A percentile compares a stretch with the other conserved stretches of the same genome.
Evolutionary conservation across 2,329 filamentous ascomycete genomes (phyloP).

Genomic region (Trichoderma simmonsii): DNA sequence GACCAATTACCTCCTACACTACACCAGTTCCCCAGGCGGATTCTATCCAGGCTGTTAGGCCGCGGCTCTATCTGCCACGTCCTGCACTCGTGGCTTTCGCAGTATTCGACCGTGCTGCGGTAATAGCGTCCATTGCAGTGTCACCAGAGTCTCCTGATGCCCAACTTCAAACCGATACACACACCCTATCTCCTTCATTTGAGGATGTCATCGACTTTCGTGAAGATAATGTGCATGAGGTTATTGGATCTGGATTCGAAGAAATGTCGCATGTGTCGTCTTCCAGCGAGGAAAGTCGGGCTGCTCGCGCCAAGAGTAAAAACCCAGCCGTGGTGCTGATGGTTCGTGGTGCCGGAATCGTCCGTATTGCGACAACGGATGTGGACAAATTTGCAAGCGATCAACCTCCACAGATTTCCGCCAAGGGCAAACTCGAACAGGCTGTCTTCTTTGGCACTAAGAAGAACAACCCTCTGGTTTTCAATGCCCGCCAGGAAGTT

Average conservation of each 20-base stretch:
- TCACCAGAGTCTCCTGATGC: conserved; percentile 69
- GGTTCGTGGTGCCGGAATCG: conserved; percentile 59
- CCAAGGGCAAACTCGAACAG: conserved; percentile 88
- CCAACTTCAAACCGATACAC: conserved; percentile 68
- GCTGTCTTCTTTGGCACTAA: conserved; percentile 88
- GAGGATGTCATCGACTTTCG: conserved; percentile 86
- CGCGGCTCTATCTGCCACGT: conserved; percentile 72
- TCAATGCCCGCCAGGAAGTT: conserved; percentile 65
- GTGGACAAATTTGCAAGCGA: conserved; percentile 59
- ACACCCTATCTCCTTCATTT: conserved; percentile 63
- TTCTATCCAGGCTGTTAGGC: conserved; percentile 40
- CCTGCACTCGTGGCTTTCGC: conserved; percentile 79
- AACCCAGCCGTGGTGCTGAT: conserved; percentile 61
- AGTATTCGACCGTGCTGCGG: conserved; percentile 73
- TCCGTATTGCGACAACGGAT: conserved; percentile 58
- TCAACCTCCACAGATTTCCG: conserved; percentile 62
- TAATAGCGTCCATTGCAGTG: conserved; percentile 70
- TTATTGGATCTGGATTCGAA: conserved; percentile 62
- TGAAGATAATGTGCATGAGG: conserved; percentile 59
- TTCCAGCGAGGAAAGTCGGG: conserved; percentile 45
- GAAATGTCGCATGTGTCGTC: conserved; percentile 43
- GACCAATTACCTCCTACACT: conserved; percentile 64
- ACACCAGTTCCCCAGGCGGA: conserved; percentile 45
- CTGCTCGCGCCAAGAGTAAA: conserved; percentile 55
- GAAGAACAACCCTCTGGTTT: conserved; percentile 81